Evolutionary conservation across 768 basidiomycete species (phyloP).

Genomic region (Lactifluus hygrophoroides): DNA sequence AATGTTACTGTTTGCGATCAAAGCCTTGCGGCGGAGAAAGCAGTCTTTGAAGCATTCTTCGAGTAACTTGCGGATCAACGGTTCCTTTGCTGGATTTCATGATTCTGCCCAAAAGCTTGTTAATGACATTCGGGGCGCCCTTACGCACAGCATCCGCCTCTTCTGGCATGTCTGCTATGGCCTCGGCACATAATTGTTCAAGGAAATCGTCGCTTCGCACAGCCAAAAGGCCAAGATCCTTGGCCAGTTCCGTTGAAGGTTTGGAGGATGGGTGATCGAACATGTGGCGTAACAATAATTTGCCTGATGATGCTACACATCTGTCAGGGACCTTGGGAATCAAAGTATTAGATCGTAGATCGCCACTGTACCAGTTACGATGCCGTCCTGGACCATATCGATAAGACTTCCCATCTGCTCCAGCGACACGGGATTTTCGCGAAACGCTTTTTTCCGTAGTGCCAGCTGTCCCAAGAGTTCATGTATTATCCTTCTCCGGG

Average conservation of each 20-base stretch:
- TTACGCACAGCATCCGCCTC: slow-evolving; percentile 56
- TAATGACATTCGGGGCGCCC: slow-evolving; percentile 71
- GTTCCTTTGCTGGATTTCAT: slow-evolving; percentile 77
- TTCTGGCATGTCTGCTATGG: slow-evolving; percentile 54
- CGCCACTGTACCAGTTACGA: slow-evolving; percentile 53
- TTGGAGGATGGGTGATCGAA: slow-evolving; percentile 38
- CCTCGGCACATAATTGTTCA: slow-evolving; percentile 47
- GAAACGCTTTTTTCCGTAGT: slow-evolving; percentile 45
- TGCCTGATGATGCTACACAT: slow-evolving; percentile 63
- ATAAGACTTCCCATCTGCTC: slow-evolving; percentile 69
- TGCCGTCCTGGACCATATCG: slow-evolving; percentile 56
- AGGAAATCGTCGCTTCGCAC: slow-evolving; percentile 34
- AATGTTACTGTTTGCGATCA: neutral
- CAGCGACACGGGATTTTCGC: slow-evolving; percentile 49
- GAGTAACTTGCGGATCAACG: slow-evolving; percentile 61
- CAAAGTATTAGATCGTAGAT: neutral
- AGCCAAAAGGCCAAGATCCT: slow-evolving; percentile 40
- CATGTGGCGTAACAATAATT: slow-evolving; percentile 64
- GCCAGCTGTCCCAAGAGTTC: slow-evolving; percentile 77
- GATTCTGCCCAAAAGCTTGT: slow-evolving; percentile 75
- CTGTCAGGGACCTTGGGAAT: slow-evolving; percentile 3
- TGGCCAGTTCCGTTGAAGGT: slow-evolving; percentile 37
- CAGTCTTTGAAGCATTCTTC: slow-evolving; percentile 40
- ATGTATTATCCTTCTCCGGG: slow-evolving; percentile 65
- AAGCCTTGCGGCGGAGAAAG: slow-evolving; percentile 23